Percentiles rank a stretch among this genome's conserved stretches.
Conservation (phyloP, 371 early-diverging fungal species). For the Rhizopus stolonifer region DNA sequence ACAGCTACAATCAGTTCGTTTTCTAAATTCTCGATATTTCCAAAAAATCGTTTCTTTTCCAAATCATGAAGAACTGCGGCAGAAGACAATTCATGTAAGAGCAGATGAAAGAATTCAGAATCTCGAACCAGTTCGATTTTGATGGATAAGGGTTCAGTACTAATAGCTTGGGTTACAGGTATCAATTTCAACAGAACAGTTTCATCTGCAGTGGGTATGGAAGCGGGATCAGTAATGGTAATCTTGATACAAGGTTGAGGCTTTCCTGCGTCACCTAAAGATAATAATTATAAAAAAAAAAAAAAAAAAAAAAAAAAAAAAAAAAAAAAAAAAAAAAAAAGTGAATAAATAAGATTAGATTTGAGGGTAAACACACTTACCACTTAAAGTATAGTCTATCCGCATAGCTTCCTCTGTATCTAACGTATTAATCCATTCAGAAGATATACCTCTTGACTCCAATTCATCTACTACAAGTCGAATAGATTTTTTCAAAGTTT, state of each 20-base stretch:
- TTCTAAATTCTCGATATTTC: constrained; percentile 41
- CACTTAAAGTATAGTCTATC: constrained; percentile 48
- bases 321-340: too few relatives aligned
- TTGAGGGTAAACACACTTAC: too few relatives aligned
- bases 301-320: too few relatives aligned
- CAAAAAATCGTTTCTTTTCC: constrained; percentile 39
- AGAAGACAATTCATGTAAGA: constrained; percentile 50
- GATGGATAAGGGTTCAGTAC: constrained; percentile 24
- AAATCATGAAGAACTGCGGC: constrained; percentile 42
- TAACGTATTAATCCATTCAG: constrained; percentile 31
- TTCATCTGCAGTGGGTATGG: constrained; percentile 9
- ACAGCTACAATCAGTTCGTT: constrained; percentile 44
- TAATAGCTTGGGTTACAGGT: constrained; percentile 13
- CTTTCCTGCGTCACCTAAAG: constrained; percentile 18
- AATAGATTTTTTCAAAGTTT: constrained; percentile 68
- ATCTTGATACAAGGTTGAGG: constrained; percentile 42
- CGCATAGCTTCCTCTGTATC: constrained; percentile 25
- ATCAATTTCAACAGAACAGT: constrained; percentile 17
- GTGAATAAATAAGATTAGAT: too few relatives aligned
- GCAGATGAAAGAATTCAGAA: constrained; percentile 56
- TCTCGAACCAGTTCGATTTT: constrained; percentile 56
- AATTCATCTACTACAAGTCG: constrained; percentile 66
- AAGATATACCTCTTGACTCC: constrained; percentile 44
- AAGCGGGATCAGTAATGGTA: constrained; percentile 28
- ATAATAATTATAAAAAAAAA: too few relatives aligned